phyloP scores from a whole-genome alignment of 2,329 filamentous ascomycete genomes.

The Hypomyces perniciosus region DNA sequence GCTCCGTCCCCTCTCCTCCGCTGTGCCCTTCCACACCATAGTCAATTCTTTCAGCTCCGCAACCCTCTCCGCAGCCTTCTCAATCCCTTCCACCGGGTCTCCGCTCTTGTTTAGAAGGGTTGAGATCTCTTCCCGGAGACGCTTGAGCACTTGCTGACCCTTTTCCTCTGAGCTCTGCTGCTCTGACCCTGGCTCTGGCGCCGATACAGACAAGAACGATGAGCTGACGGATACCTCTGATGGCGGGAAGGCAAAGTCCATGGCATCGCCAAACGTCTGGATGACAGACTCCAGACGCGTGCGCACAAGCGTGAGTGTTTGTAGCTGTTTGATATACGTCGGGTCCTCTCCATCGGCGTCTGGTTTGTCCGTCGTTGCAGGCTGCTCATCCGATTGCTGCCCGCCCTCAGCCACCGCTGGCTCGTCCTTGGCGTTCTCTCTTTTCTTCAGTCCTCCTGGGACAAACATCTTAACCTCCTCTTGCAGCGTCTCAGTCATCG shows the following conservation, averaged over 20 bases:
- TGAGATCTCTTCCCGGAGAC: constrained; percentile 65
- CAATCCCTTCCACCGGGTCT: constrained; percentile 60
- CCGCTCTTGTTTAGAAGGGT: constrained; percentile 53
- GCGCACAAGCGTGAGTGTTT: constrained; percentile 76
- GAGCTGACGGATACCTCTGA: constrained; percentile 79
- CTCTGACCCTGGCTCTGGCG: constrained; percentile 63
- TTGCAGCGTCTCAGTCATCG: constrained; percentile 64
- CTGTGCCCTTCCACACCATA: constrained; percentile 89
- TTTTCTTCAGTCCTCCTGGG: constrained; percentile 42
- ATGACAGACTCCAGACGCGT: constrained; percentile 83
- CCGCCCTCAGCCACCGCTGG: constrained; percentile 12
- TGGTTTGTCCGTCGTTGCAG: constrained; percentile 12
- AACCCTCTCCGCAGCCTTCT: constrained; percentile 67
- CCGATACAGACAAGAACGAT: constrained; percentile 84
- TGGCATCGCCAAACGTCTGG: constrained; percentile 86
- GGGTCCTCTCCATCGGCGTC: constrained; percentile 42
- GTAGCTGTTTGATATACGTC: constrained; percentile 68
- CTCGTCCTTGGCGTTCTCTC: constrained; percentile 21
- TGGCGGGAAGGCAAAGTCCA: constrained; percentile 89
- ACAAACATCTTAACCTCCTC: constrained; percentile 70
- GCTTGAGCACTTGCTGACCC: constrained; percentile 71
- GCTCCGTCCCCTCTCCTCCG: constrained; percentile 79
- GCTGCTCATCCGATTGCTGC: constrained; percentile 19
- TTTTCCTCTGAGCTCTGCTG: constrained; percentile 74
- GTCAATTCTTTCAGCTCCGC: constrained; percentile 71